Base-by-base conservation (phyloP, 2,329 filamentous ascomycete genomes). In the Dactylellina sp. region DNA sequence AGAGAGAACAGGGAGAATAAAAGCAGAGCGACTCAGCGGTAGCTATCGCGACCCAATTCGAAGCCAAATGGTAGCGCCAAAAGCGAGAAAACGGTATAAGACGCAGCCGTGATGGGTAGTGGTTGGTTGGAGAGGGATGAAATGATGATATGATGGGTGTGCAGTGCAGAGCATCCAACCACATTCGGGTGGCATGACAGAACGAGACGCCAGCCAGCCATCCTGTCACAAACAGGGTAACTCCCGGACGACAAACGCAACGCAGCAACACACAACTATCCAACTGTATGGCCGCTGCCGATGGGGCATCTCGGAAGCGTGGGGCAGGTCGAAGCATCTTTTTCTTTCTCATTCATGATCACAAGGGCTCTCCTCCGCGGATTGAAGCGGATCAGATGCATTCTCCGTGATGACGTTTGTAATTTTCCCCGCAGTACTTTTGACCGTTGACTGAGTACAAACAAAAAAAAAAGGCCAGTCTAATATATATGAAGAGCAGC, bases 71-170 rank as follows among this genome's bases (percentile, higher is more conserved):
- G 5, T 25, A 53, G 44, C 25, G 68, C 47, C 61, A 65, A 59
- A 55, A 61, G 11, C 35, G 56, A 37, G 47, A 60, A 65, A 49
- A 35, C 39, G 53, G 20, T 32, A 4, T 37, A 40, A 56, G 56
- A 37, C 40, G 25, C 28, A 37, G 59, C 55, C 50, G 68, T 65
- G 68, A 65, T 60, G 53, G 39, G 28, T 60, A 47, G 64, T 70
- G 60, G 68, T 64, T 72, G 60, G 68, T 72, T 64, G 53, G 66
- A 65, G 60, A 61, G 68, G 52, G 68, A 64, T 64, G 59, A 59
- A 64, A 60, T 53, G 68, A 72, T 65, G 60, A 57, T 68, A n/a
- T n/a, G n/a, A n/a, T n/a, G n/a, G n/a, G n/a, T n/a, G n/a, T n/a
- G n/a, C n/a, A n/a, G n/a, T n/a, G n/a, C n/a, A n/a, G 28, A 32